Conservation (phyloP, 192 early-diverging fungal genomes). For the Backusella liffmaniae region DNA sequence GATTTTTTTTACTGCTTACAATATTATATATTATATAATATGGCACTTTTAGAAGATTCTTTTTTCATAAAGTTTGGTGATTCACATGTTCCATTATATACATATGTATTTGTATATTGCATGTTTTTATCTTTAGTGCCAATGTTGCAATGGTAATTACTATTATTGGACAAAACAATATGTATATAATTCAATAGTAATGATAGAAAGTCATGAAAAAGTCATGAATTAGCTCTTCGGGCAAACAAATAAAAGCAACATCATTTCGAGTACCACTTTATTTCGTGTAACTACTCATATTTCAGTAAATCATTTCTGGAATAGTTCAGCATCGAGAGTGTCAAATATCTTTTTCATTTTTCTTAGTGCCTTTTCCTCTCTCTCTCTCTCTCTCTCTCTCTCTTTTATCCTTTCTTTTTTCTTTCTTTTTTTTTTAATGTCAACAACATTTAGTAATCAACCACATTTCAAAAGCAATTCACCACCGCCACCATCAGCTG, state of each 20-base stretch:
- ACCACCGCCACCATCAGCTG: background rate
- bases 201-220: background rate
- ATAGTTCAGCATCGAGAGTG: background rate
- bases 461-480: background rate
- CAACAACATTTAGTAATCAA: background rate
- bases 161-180: background rate
- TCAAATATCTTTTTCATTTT: background rate
- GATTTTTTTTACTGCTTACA: background rate
- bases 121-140: background rate
- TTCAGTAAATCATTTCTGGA: constrained; percentile 3
- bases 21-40: background rate
- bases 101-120: background rate
- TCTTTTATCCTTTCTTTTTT: background rate
- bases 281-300: background rate
- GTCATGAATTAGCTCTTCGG: background rate
- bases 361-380: background rate
- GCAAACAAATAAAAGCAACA: background rate
- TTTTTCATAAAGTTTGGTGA: background rate
- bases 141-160: background rate
- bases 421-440: background rate
- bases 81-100: background rate
- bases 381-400: background rate
- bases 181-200: background rate
- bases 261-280: background rate
- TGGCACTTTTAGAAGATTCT: constrained; percentile 2